Percentiles rank a stretch among this genome's conserved stretches.
Conservation (phyloP, 805 yeast genomes). For the Pichia deserticola region DNA sequence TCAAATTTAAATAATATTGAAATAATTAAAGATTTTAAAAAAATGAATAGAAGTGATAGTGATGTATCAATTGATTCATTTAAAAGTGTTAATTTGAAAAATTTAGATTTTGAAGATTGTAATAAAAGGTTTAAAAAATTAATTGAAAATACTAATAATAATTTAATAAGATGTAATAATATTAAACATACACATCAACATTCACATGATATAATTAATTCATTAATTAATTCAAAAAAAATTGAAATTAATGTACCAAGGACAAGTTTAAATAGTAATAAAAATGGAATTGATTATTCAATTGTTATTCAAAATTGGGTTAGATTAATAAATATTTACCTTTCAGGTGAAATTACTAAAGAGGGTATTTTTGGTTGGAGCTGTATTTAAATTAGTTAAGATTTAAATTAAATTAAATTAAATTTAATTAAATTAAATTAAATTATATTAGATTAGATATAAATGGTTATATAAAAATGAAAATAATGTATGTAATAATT, state of each 20-base stretch:
- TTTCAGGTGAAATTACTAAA: slow-evolving; percentile 11
- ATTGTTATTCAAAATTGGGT: slow-evolving; percentile 21
- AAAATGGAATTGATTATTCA: slow-evolving; percentile 3
- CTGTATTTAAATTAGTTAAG: slow-evolving; percentile 1
- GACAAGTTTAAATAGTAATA: slow-evolving; percentile 4
- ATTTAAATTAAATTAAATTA: background rate
- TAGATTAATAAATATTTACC: slow-evolving; percentile 13
- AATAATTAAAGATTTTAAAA: background rate
- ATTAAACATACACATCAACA: slow-evolving; percentile 15
- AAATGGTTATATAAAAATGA: background rate
- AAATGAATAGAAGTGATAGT: slow-evolving; percentile 3
- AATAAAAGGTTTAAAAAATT: slow-evolving; percentile 20
- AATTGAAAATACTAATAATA: slow-evolving; percentile 14
- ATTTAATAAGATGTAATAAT: slow-evolving; percentile 13
- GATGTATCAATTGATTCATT: slow-evolving; percentile 1
- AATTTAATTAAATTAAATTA: slow-evolving; percentile 12
- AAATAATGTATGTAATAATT: background rate
- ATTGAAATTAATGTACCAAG: slow-evolving; percentile 13
- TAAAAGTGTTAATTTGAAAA: background rate
- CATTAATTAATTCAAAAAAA: slow-evolving; percentile 6
- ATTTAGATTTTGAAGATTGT: slow-evolving; percentile 11
- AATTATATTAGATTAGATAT: background rate
- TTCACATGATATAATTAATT: slow-evolving; percentile 10
- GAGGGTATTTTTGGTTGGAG: slow-evolving; percentile 26
- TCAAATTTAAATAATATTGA: background rate